phyloP scores from a whole-genome alignment of 148 eudicot genomes.

The Hydrangea macrophylla region DNA sequence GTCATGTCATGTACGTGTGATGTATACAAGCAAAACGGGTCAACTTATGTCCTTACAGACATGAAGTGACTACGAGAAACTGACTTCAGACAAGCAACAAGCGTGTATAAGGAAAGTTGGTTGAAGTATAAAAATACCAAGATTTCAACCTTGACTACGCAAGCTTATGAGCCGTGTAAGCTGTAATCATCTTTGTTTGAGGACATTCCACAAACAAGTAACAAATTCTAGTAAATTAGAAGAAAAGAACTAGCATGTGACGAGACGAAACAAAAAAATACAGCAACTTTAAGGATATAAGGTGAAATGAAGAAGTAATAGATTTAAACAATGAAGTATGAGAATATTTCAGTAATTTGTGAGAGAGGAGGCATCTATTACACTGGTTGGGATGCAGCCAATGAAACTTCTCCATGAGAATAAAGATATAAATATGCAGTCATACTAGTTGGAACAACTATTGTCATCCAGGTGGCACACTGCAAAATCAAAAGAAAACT shows the following conservation, averaged over 20 bases:
- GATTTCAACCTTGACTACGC: background rate
- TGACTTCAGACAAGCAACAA: background rate
- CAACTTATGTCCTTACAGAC: background rate
- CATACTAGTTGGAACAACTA: slow-evolving; percentile 96
- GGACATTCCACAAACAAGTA: background rate
- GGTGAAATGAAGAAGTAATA: background rate
- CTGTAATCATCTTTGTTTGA: background rate
- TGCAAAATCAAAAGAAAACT: slow-evolving; percentile 41
- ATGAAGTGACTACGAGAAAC: background rate
- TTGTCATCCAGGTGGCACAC: slow-evolving; percentile 99
- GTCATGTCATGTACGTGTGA: too few species aligned
- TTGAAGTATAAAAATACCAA: background rate
- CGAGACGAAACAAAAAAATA: background rate
- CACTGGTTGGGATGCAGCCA: slow-evolving; percentile 99
- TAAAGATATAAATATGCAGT: slow-evolving; percentile 98
- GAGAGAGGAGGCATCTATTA: slow-evolving; percentile 83
- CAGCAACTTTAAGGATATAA: too few species aligned
- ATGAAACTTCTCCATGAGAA: slow-evolving; percentile 93
- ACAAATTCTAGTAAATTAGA: background rate
- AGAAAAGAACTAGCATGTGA: background rate
- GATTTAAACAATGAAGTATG: background rate
- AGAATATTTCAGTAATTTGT: slow-evolving; percentile 3
- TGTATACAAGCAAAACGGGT: background rate
- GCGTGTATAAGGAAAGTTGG: background rate
- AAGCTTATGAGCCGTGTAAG: background rate